Conservation (phyloP, 305 asterid genomes). For the Fraxinus nigra region DNA sequence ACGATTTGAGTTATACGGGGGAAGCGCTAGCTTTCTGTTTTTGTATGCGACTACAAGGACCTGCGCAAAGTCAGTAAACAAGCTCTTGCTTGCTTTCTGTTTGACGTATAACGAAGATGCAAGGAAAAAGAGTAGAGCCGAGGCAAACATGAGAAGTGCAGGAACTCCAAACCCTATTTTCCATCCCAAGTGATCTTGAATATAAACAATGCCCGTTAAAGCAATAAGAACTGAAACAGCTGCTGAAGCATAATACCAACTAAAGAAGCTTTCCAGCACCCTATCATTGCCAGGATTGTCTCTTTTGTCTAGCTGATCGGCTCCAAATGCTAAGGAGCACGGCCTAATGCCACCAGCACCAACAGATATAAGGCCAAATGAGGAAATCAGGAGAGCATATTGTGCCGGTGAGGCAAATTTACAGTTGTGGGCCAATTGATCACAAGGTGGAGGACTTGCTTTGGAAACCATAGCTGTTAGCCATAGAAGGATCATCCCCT, state of each 20-base stretch:
- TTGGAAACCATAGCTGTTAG: slow-evolving; percentile 48
- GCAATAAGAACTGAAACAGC: slow-evolving; percentile 48
- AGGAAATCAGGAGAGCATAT: slow-evolving; percentile 33
- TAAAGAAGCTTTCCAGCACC: slow-evolving; percentile 52
- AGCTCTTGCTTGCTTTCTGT: slow-evolving; percentile 34
- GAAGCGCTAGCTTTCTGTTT: slow-evolving; percentile 41
- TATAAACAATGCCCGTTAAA: slow-evolving; percentile 49
- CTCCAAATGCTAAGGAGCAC: slow-evolving; percentile 62
- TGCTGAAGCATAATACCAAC: slow-evolving; percentile 68
- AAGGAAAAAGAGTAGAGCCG: slow-evolving; percentile 41
- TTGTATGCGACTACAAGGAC: slow-evolving; percentile 51
- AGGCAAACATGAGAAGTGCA: slow-evolving; percentile 46
- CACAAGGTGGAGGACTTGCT: slow-evolving; percentile 47
- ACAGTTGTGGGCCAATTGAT: slow-evolving; percentile 29
- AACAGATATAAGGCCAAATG: slow-evolving; percentile 51
- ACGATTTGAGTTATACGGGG: slow-evolving; percentile 27
- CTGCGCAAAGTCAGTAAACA: slow-evolving; percentile 42
- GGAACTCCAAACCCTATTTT: slow-evolving; percentile 66
- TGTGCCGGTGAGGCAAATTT: slow-evolving; percentile 41
- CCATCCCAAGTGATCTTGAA: slow-evolving; percentile 62
- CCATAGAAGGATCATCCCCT: slow-evolving; percentile 62
- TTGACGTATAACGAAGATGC: slow-evolving; percentile 54
- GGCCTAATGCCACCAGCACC: slow-evolving; percentile 68
- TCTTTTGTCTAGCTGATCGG: slow-evolving; percentile 43
- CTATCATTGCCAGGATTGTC: slow-evolving; percentile 31